Evolutionary conservation across 257 asterid genomes (phyloP), one percentile per base, ranked within the genome.

Genomic region (Salvia hispanica): DNA sequence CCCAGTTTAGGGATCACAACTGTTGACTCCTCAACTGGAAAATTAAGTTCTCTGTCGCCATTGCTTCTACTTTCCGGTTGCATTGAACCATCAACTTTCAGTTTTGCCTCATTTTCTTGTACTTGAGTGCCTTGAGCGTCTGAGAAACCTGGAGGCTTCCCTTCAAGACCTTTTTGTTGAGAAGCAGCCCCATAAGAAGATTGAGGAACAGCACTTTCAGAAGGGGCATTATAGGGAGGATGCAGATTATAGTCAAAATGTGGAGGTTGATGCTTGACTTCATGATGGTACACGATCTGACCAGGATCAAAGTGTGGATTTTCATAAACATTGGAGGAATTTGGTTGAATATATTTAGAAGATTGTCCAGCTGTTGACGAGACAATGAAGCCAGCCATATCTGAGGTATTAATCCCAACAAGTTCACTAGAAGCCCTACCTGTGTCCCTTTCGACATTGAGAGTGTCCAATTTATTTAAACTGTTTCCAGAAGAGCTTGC

Each of bases 401-500:
- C 76, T 47, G 85, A 74, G 68, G 60, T 69, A 72, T 67, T 73
- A 25, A 45, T 67, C 58, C 83, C 87, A 74, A 44, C 67, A 73
- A 80, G 73, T 70, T 77, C 87, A 64, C 74, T 36, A 58, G 80
- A 61, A 54, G 69, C 59, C 77, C 73, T 76, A 81, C 59, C 45
- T 8, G 85, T 53, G 63, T 78, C 85, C 73, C 60, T 73, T 58
- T 75, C 84, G 43, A 59, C 63, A 77, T 76, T 84, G 44, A 67
- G 65, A 31, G 68, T 72, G 76, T 84, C 87, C 66, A 88, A 73
- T 76, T 83, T 88, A 71, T 78, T 83, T 67, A 87, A 74, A 69
- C 80, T 84, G 78, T 78, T 87, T 6, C 84, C 83, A 2, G 86
- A 87, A 52, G 85, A 72, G 74, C 83, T 78, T 13, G 73, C 76